phyloP scores from a whole-genome alignment of 305 asterid genomes.

The Fraxinus ornus region DNA sequence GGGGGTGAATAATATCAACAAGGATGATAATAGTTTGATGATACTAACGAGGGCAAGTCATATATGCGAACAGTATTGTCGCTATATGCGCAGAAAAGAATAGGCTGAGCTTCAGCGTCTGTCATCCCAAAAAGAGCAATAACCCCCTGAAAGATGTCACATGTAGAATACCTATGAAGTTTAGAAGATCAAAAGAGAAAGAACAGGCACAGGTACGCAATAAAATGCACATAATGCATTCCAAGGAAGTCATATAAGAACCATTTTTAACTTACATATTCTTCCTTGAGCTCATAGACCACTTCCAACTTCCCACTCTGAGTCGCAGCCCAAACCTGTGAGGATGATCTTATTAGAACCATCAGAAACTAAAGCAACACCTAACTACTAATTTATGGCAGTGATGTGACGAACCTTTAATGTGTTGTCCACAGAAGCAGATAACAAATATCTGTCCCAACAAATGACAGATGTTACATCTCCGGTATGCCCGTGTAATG shows the following conservation, averaged over 20 bases:
- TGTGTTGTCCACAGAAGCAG: slow-evolving; percentile 66
- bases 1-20: background rate
- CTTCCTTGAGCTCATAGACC: slow-evolving; percentile 39
- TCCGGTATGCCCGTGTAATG: slow-evolving; percentile 44
- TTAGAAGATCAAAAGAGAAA: background rate
- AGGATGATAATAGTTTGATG: background rate
- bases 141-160: slow-evolving; percentile 41
- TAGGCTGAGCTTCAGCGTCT: slow-evolving; percentile 47
- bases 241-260: background rate
- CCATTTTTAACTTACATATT: slow-evolving; percentile 32
- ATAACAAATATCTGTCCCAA: slow-evolving; percentile 50
- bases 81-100: slow-evolving; percentile 21
- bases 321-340: slow-evolving; percentile 46
- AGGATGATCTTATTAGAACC: background rate
- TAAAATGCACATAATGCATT: background rate
- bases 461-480: slow-evolving; percentile 53
- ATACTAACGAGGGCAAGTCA: background rate
- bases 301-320: slow-evolving; percentile 45
- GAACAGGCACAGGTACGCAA: background rate
- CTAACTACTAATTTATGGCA: background rate
- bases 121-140: slow-evolving; percentile 45
- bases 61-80: background rate
- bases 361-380: background rate
- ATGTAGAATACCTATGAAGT: background rate
- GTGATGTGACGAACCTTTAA: slow-evolving; percentile 37